Base-by-base conservation (phyloP, 208 protist genomes). In the Naegleria fowleri region DNA sequence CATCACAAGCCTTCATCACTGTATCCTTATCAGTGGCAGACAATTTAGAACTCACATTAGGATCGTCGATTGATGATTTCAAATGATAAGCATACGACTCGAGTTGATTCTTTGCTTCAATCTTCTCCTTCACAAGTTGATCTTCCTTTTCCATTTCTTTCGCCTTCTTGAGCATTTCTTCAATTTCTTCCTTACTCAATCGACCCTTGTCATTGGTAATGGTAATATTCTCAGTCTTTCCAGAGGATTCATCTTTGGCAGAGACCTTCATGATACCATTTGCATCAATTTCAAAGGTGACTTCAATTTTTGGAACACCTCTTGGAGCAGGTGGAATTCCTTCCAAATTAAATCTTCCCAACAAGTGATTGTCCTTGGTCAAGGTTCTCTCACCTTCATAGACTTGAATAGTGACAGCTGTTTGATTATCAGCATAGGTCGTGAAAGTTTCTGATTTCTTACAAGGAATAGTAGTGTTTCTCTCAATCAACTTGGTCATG, bases 331-430 rank as follows among this genome's bases (percentile, higher is more conserved):
- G 83, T 36, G 96, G 95, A 48, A 99, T 98, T 83, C 94, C 95
- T 52, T 79, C 94, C 38, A 99, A 93, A 58, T 99, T 96, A 91
- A 99, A 99, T 92, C 97, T 96, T 79, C 98, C 98, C 33, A 99
- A 93, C 22, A 98, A 94, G 29, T 94, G 92, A 95, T 99, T 98
- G 93, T 99, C 96, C 67, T 94, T 94, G 87, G 98, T 98, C 94
- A 97, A 95, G n/a, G 94, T 41, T 90, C 98, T 95, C 94, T 99
- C 98, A 91, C 98, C 98, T 94, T 99, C 97, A 92, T 94, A 99
- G 15, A 99, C 96, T 95, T 99, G 97, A 92, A 99, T 98, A 41
- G 96, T 90, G 88, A 99, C 97, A 83, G 95, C 96, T n/a, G 96
- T 94, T 96, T 99, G 98, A 95, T 99, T 99, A 94, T 99, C 98